A percentile compares a stretch with the other conserved stretches of the same genome.
phyloP scores from a whole-genome alignment of 441 rosid genomes.

The Flueggea neowawraea region DNA sequence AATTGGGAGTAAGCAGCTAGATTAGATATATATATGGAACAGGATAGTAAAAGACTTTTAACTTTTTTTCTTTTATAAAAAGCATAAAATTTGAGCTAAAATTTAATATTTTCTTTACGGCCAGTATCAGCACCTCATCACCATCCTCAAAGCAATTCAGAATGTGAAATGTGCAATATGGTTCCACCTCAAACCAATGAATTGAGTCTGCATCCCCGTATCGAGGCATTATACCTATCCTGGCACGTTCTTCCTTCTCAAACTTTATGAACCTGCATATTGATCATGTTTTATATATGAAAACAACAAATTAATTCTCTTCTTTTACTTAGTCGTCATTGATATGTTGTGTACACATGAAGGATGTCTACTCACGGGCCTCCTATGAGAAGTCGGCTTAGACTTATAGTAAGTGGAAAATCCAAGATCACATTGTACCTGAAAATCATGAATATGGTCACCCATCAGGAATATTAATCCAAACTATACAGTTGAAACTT shows the following conservation, averaged over 20 bases:
- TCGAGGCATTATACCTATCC: conserved; percentile 59
- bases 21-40: too few species aligned
- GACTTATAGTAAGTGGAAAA: conserved; percentile 30
- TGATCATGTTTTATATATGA: not conserved
- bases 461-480: too few species aligned
- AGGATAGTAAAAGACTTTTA: too few species aligned
- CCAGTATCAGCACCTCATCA: conserved; percentile 30
- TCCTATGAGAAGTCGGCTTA: conserved; percentile 27
- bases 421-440: conserved; percentile 42
- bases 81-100: too few species aligned
- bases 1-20: too few species aligned
- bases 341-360: too few species aligned
- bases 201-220: conserved; percentile 43
- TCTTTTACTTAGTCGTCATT: too few species aligned
- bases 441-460: not conserved
- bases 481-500: too few species aligned
- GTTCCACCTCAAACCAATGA: conserved; percentile 41
- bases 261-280: conserved; percentile 29
- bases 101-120: too few species aligned
- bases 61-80: too few species aligned
- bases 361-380: conserved; percentile 27
- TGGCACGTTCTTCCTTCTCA: conserved; percentile 36
- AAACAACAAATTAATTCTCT: too few species aligned
- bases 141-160: conserved; percentile 51
- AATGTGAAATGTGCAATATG: conserved; percentile 41